Conservation (phyloP, 2,329 filamentous ascomycete genomes). For the Aspergillus costaricaensis region DNA sequence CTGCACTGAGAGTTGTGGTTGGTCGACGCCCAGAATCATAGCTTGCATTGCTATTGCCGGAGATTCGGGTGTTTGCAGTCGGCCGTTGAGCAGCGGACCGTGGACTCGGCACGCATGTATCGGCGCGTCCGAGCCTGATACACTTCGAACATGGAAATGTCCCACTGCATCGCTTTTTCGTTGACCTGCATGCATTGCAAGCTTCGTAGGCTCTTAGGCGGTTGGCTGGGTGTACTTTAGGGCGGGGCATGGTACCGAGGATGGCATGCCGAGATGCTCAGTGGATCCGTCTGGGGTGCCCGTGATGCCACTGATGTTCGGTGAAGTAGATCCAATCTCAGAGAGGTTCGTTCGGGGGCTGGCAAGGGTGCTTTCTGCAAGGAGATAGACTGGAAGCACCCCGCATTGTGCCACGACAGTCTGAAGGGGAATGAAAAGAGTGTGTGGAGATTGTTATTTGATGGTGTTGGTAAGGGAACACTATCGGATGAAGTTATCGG, state of each 20-base stretch:
- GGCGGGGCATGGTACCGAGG: slow-evolving; percentile 51
- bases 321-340: neutral
- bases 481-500: no score
- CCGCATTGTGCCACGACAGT: neutral
- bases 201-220: slow-evolving; percentile 53
- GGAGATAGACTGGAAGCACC: neutral
- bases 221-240: slow-evolving; percentile 53
- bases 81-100: slow-evolving; percentile 2
- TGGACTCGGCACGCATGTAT: slow-evolving; percentile 36
- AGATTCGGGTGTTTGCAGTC: neutral
- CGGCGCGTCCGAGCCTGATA: slow-evolving; percentile 45
- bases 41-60: neutral
- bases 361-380: neutral
- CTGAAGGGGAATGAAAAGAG: neutral
- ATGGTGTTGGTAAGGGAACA: no score
- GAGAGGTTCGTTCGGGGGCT: neutral
- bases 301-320: neutral
- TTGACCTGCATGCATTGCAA: slow-evolving; percentile 51
- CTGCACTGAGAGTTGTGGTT: neutral
- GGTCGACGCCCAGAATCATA: slow-evolving; percentile 2
- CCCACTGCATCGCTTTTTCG: slow-evolving; percentile 56
- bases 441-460: neutral
- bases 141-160: slow-evolving; percentile 53
- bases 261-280: neutral
- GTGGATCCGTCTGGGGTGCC: neutral